phyloP scores from a whole-genome alignment of 441 rosid species.

The Gossypium aridum region DNA sequence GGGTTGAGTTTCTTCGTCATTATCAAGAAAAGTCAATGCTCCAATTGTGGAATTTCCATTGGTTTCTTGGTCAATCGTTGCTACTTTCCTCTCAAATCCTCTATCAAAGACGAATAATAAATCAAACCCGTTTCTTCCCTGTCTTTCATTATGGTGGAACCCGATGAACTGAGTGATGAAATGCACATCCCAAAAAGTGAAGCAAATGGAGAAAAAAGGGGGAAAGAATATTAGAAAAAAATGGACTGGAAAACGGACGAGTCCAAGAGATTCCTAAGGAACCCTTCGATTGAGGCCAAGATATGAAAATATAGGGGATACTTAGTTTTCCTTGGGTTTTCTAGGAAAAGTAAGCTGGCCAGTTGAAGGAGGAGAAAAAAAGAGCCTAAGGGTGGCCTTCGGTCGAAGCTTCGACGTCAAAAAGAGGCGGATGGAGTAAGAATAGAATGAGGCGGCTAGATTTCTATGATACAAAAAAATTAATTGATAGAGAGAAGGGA shows the following conservation, averaged over 20 bases:
- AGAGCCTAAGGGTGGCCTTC: too few species aligned
- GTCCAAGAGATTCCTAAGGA: slow-evolving; percentile 89
- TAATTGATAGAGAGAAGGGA: too few species aligned
- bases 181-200: slow-evolving; percentile 8
- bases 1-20: neutral
- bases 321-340: too few species aligned
- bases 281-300: slow-evolving; percentile 76
- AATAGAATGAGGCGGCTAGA: too few species aligned
- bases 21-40: slow-evolving; percentile 14
- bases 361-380: too few species aligned
- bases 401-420: too few species aligned
- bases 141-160: slow-evolving; percentile 30
- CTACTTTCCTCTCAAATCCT: slow-evolving; percentile 21
- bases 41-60: neutral
- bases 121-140: slow-evolving; percentile 27
- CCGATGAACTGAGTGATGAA: slow-evolving; percentile 10
- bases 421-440: too few species aligned
- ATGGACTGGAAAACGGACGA: slow-evolving; percentile 82
- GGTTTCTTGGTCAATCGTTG: neutral
- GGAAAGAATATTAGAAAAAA: slow-evolving; percentile 56
- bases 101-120: slow-evolving; percentile 42
- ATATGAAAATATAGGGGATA: too few species aligned
- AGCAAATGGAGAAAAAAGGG: slow-evolving; percentile 17
- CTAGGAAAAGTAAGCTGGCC: too few species aligned
- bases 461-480: too few species aligned